These are phyloP conservation scores for Lepidium africanum DNA, from an alignment of 345 rosid genomes.

Conservation along the genomic window DNA sequence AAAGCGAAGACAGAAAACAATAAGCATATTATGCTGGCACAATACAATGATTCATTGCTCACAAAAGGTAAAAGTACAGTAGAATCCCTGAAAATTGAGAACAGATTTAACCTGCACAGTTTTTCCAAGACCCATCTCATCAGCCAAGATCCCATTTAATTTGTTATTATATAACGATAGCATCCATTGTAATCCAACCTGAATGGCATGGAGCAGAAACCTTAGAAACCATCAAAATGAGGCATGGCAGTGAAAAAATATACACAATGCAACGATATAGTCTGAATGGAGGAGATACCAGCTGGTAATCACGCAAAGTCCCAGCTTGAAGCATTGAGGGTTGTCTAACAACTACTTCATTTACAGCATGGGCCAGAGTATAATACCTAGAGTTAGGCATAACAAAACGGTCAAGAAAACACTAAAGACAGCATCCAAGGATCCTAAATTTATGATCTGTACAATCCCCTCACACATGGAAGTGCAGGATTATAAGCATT, in stretches of 20 bases:
- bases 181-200: conserved; percentile 99
- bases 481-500: not conserved
- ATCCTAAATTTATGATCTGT: not conserved
- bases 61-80: not conserved
- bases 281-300: conserved; percentile 46
- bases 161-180: conserved; percentile 97
- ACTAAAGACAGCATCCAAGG: conserved; percentile 8
- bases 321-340: conserved; percentile 97
- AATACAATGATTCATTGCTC: conserved; percentile 5
- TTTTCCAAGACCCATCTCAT: conserved; percentile 99
- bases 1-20: conserved; percentile 19
- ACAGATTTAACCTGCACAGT: conserved; percentile 80
- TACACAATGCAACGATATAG: not conserved
- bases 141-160: conserved; percentile 97
- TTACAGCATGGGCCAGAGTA: conserved; percentile 97
- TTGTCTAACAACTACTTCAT: conserved; percentile 78
- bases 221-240: not conserved
- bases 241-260: conserved; percentile 3
- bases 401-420: not conserved
- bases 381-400: conserved; percentile 58
- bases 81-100: conserved; percentile 2
- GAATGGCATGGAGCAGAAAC: conserved; percentile 15
- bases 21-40: not conserved
- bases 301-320: conserved; percentile 96
- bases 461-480: not conserved